Conservation (phyloP, 805 yeast species). For the Gaillardinia entomophila region DNA sequence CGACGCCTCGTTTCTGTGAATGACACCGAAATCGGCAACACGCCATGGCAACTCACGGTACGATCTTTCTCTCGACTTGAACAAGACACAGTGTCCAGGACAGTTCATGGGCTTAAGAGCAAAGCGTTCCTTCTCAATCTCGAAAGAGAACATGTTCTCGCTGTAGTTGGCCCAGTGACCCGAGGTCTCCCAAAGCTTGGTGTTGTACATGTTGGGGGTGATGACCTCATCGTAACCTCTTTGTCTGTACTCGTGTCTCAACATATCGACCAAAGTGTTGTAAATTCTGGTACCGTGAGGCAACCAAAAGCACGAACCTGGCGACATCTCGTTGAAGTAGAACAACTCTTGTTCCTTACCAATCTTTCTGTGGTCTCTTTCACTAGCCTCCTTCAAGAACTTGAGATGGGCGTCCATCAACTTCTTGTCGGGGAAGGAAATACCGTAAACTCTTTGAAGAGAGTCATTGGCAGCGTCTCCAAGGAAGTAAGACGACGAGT, state of each 20-base stretch:
- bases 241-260: conserved; percentile 79
- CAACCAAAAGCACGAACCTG: conserved; percentile 97
- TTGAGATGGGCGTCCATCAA: conserved; percentile 91
- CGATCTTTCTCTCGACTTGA: conserved; percentile 88
- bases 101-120: conserved; percentile 95
- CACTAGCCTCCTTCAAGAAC: conserved; percentile 92
- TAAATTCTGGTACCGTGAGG: conserved; percentile 99
- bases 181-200: conserved; percentile 96
- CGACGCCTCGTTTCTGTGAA: conserved; percentile 93
- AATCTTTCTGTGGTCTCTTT: conserved; percentile 92
- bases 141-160: conserved; percentile 95
- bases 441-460: conserved; percentile 94
- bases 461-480: conserved; percentile 94
- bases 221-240: conserved; percentile 98
- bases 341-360: conserved; percentile 96
- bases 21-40: conserved; percentile 96
- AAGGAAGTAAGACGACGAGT: conserved; percentile 91
- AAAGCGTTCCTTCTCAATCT: conserved; percentile 90
- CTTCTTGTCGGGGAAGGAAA: conserved; percentile 97
- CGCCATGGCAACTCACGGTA: conserved; percentile 98
- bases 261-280: conserved; percentile 73
- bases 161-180: conserved; percentile 99
- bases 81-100: conserved; percentile 90
- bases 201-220: conserved; percentile 97
- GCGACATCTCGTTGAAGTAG: conserved; percentile 93